Percentiles rank a stretch among this genome's conserved stretches.
These are phyloP conservation scores for Auriculariales sp. DNA, from an alignment of 768 basidiomycete species.

Conservation along the genomic window DNA sequence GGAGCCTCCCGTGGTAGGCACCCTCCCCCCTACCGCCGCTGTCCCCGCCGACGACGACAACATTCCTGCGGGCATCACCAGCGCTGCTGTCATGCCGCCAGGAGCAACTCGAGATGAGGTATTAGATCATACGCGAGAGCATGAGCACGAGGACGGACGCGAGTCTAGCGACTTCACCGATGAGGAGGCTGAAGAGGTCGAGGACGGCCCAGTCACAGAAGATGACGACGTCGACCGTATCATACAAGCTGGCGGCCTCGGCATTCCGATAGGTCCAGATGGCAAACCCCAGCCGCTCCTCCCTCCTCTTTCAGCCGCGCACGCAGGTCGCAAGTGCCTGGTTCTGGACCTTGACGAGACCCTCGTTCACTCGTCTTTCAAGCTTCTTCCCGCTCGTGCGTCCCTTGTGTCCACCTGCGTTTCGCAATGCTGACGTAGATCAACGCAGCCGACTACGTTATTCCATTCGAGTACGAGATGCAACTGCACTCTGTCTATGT, in stretches of 20 bases:
- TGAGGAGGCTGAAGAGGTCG: slow-evolving; percentile 5
- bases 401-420: background rate
- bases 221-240: slow-evolving; percentile 29
- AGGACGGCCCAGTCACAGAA: slow-evolving; percentile 7
- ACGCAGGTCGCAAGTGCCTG: slow-evolving; percentile 29
- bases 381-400: slow-evolving; percentile 17
- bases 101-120: slow-evolving; percentile 50
- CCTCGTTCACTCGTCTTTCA: slow-evolving; percentile 32
- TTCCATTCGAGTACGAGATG: slow-evolving; percentile 33
- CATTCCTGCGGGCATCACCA: slow-evolving; percentile 77
- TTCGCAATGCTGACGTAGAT: background rate
- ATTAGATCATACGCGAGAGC: slow-evolving; percentile 12
- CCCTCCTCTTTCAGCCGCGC: slow-evolving; percentile 19
- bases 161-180: slow-evolving; percentile 1
- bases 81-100: slow-evolving; percentile 84
- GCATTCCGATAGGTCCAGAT: slow-evolving; percentile 30
- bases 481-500: slow-evolving; percentile 38
- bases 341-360: slow-evolving; percentile 37
- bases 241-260: slow-evolving; percentile 28
- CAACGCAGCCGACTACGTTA: slow-evolving; percentile 26
- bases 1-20: too few species aligned
- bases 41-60: slow-evolving; percentile 55
- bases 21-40: slow-evolving; percentile 16
- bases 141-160: slow-evolving; percentile 8
- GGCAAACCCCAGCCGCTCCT: slow-evolving; percentile 27